Percentiles rank a stretch among this genome's conserved stretches.
Evolutionary conservation across 352 stramenopile genomes (phyloP).

Genomic region (Globisporangium sylvaticum): DNA sequence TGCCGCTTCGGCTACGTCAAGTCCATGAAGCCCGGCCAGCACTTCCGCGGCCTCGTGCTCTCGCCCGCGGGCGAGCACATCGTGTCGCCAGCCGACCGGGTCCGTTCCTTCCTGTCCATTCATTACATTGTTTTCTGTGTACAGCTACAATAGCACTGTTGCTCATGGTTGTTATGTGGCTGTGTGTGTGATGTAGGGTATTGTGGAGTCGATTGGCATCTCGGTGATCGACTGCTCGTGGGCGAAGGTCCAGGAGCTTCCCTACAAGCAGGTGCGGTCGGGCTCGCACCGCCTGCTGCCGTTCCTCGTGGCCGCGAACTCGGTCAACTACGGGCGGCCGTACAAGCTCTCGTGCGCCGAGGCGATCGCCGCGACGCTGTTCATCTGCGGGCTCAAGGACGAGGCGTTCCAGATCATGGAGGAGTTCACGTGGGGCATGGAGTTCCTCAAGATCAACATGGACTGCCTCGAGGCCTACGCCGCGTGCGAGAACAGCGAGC

Average conservation of each 20-base stretch:
- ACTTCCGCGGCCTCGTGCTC: slow-evolving; percentile 94
- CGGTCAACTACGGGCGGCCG: slow-evolving; percentile 98
- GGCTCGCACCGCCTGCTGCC: slow-evolving; percentile 95
- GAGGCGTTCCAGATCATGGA: slow-evolving; percentile 89
- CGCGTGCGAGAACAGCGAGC: slow-evolving; percentile 54
- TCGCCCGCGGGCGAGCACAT: slow-evolving; percentile 88
- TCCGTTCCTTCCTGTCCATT: slow-evolving; percentile 14
- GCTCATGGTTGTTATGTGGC: neutral
- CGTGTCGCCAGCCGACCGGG: slow-evolving; percentile 88
- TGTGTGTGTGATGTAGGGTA: slow-evolving; percentile 21
- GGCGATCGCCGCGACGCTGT: slow-evolving; percentile 95
- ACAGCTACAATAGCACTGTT: neutral
- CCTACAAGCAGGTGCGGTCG: slow-evolving; percentile 92
- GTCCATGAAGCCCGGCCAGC: slow-evolving; percentile 88
- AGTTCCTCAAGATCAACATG: slow-evolving; percentile 94
- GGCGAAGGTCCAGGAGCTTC: slow-evolving; percentile 94
- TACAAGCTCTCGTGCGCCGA: slow-evolving; percentile 97
- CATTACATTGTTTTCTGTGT: neutral
- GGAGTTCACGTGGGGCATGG: slow-evolving; percentile 91
- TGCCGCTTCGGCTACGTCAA: slow-evolving; percentile 91
- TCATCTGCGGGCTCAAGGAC: slow-evolving; percentile 93
- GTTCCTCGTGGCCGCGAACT: slow-evolving; percentile 97
- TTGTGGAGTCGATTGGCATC: slow-evolving; percentile 85
- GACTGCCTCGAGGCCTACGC: slow-evolving; percentile 90
- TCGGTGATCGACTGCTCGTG: slow-evolving; percentile 98